These are phyloP conservation scores for Ogataea pignaliae DNA, from an alignment of 805 yeast genomes.

Conservation along the genomic window DNA sequence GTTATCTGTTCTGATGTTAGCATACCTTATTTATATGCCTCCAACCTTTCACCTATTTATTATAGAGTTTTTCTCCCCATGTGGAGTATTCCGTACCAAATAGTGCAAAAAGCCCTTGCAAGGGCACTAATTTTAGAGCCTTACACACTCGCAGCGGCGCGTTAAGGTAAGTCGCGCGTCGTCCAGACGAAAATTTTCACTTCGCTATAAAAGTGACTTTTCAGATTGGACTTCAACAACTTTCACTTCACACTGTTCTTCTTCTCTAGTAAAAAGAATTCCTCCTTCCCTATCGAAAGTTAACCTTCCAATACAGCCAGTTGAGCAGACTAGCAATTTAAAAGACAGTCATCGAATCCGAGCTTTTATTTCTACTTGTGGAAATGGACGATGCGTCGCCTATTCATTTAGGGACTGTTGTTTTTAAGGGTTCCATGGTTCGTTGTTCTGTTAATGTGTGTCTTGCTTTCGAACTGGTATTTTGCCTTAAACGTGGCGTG, in stretches of 20 bases:
- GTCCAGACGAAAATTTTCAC: background rate
- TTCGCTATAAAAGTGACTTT: slow-evolving; percentile 5
- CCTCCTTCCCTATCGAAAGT: slow-evolving; percentile 26
- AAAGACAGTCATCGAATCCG: slow-evolving; percentile 6
- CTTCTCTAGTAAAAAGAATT: background rate
- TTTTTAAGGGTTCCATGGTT: slow-evolving; percentile 8
- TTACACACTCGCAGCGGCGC: no score
- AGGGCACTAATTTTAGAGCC: no score
- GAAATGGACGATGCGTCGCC: slow-evolving; percentile 23
- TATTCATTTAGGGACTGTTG: slow-evolving; percentile 30
- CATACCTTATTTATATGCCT: no score
- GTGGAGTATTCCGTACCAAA: no score
- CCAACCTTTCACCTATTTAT: no score
- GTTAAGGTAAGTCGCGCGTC: no score
- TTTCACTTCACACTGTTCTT: background rate
- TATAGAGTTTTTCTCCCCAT: no score
- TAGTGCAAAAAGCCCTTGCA: no score
- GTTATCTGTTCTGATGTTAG: slow-evolving; percentile 7
- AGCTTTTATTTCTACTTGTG: slow-evolving; percentile 2
- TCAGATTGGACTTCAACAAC: slow-evolving; percentile 13
- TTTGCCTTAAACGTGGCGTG: slow-evolving; percentile 19
- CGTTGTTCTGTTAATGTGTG: slow-evolving; percentile 15
- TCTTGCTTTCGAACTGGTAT: no score
- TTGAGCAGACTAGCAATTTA: slow-evolving; percentile 21
- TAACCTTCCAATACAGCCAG: slow-evolving; percentile 23